Evolutionary conservation across 192 early-diverging fungal species (phyloP).

Genomic region (Geranomyces variabilis): DNA sequence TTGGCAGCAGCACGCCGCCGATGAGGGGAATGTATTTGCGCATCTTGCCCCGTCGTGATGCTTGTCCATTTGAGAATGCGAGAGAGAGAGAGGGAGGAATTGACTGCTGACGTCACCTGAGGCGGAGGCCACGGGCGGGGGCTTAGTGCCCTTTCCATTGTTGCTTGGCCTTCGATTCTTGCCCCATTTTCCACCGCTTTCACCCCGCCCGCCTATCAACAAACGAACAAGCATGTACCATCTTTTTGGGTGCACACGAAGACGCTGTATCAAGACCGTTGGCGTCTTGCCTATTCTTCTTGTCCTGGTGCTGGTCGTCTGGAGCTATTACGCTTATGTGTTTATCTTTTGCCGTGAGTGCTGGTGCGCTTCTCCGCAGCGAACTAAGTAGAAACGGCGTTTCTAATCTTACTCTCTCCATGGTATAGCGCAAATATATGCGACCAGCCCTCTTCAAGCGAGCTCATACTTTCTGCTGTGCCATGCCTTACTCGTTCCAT

Average conservation of each 20-base stretch:
- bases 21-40: constrained; percentile 41
- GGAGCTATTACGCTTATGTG: constrained; percentile 40
- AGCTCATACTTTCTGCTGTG: constrained; percentile 17
- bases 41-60: background rate
- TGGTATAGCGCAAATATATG: background rate
- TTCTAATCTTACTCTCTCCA: background rate
- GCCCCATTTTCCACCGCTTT: too few species aligned
- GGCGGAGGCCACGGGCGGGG: too few species aligned
- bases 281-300: constrained; percentile 23
- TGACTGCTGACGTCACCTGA: too few species aligned
- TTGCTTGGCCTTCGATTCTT: too few species aligned
- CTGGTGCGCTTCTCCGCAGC: background rate
- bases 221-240: background rate
- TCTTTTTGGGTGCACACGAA: constrained; percentile 23
- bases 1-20: constrained; percentile 45
- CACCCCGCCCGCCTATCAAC: too few species aligned
- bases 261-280: constrained; percentile 15
- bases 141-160: too few species aligned
- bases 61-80: too few species aligned
- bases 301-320: constrained; percentile 19
- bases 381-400: background rate
- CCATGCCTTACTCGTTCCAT: constrained; percentile 29
- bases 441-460: background rate
- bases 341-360: constrained; percentile 23
- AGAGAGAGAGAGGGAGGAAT: too few species aligned